Evolutionary conservation across 305 asterid species (phyloP).

Genomic region (Plantago rigida): DNA sequence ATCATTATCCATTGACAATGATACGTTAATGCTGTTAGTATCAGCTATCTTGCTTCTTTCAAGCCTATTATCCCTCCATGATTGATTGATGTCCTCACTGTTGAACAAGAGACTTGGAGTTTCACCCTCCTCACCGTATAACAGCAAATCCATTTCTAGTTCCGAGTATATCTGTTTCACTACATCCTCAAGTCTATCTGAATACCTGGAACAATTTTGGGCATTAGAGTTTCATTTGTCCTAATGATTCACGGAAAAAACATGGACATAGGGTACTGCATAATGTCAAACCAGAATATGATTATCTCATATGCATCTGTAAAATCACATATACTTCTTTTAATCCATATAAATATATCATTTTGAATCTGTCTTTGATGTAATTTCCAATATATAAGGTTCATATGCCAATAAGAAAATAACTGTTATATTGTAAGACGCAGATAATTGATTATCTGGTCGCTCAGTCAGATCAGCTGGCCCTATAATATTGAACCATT

Average conservation of each 20-base stretch:
- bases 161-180: slow-evolving; percentile 47
- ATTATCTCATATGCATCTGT: no score
- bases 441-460: background rate
- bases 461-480: background rate
- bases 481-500: no score
- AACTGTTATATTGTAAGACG: background rate
- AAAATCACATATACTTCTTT: no score
- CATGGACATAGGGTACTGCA: background rate
- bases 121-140: slow-evolving; percentile 81
- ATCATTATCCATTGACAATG: slow-evolving; percentile 51
- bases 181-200: slow-evolving; percentile 45
- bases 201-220: slow-evolving; percentile 46
- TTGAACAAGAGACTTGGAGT: slow-evolving; percentile 47
- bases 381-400: no score
- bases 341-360: background rate
- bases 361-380: no score
- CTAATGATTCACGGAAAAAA: slow-evolving; percentile 3
- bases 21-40: slow-evolving; percentile 31
- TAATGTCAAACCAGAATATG: background rate
- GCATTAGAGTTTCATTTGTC: slow-evolving; percentile 7
- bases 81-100: slow-evolving; percentile 92
- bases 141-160: slow-evolving; percentile 88
- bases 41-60: slow-evolving; percentile 49
- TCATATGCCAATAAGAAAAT: no score
- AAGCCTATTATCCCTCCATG: slow-evolving; percentile 52